These are phyloP conservation scores for Agaricales sp. DNA, from an alignment of 1,284 basidiomycete species.

Conservation along the genomic window DNA sequence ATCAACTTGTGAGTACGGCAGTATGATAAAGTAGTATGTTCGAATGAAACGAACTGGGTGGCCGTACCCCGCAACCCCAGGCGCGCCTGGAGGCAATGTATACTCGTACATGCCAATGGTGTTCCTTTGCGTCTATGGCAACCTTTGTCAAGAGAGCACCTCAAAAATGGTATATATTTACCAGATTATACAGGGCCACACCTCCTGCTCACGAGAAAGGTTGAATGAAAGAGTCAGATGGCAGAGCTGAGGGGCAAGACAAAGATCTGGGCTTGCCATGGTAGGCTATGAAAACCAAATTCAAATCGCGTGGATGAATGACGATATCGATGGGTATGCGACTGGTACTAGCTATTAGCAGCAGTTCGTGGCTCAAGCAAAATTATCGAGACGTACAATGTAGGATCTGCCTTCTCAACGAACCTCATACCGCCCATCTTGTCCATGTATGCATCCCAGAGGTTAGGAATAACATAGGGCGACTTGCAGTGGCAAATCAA, in stretches of 20 bases:
- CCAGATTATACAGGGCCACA: conserved; percentile 64
- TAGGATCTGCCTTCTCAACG: conserved; percentile 26
- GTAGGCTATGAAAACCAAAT: conserved; percentile 75
- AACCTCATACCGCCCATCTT: conserved; percentile 49
- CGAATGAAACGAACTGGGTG: conserved; percentile 25
- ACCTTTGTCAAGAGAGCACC: not conserved
- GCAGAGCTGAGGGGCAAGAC: conserved; percentile 1
- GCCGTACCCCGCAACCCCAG: conserved; percentile 63
- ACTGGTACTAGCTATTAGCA: conserved; percentile 18
- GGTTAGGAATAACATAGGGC: conserved; percentile 56
- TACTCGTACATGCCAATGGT: conserved; percentile 59
- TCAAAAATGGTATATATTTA: conserved; percentile 20
- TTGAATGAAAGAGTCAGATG: conserved; percentile 2
- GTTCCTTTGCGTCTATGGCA: conserved; percentile 46
- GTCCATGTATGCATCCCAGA: conserved; percentile 71
- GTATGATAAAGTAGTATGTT: not conserved
- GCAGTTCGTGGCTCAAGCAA: conserved; percentile 2
- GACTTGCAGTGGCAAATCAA: conserved; percentile 55
- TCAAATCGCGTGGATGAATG: conserved; percentile 74
- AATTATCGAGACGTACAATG: conserved; percentile 31
- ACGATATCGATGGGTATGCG: conserved; percentile 47
- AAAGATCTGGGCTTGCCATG: conserved; percentile 39
- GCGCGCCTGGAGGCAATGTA: conserved; percentile 65
- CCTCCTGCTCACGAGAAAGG: conserved; percentile 39
- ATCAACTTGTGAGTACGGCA: conserved; percentile 8